Evolutionary conservation across 306 rosid genomes (phyloP).

Genomic region (Echinosophora koreensis): DNA sequence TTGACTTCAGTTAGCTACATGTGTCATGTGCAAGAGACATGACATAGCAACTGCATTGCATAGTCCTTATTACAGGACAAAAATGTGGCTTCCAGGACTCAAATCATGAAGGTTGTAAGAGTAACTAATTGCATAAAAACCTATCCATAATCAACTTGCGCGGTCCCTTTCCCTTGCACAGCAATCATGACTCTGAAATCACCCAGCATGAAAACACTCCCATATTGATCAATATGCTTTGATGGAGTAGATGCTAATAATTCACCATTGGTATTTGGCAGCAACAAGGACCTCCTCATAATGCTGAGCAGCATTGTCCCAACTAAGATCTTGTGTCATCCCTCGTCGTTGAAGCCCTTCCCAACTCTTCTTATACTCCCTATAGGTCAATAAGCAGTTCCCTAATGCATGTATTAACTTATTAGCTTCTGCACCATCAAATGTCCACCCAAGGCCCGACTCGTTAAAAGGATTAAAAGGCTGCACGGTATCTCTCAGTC

Average conservation of each 20-base stretch:
- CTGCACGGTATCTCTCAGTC: constrained; percentile 83
- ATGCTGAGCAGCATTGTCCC: constrained; percentile 91
- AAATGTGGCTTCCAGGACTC: constrained; percentile 29
- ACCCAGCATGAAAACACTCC: constrained; percentile 9
- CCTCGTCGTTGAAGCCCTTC: constrained; percentile 95
- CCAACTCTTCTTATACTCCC: constrained; percentile 89
- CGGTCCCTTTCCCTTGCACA: constrained; percentile 46
- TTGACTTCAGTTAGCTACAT: constrained; percentile 3
- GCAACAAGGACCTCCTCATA: constrained; percentile 94
- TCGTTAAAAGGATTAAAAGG: constrained; percentile 80
- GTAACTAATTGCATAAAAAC: background rate
- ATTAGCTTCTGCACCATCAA: constrained; percentile 75
- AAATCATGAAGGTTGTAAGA: constrained; percentile 22
- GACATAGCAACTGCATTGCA: constrained; percentile 23
- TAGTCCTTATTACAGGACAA: constrained; percentile 25
- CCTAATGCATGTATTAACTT: constrained; percentile 76
- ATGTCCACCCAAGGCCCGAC: constrained; percentile 90
- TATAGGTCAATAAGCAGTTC: constrained; percentile 75
- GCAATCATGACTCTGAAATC: constrained; percentile 6
- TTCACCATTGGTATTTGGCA: constrained; percentile 86
- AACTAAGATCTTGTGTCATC: constrained; percentile 86
- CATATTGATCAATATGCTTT: background rate
- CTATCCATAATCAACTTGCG: constrained; percentile 21
- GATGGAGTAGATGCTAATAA: constrained; percentile 30
- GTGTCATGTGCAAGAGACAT: constrained; percentile 11